These are phyloP conservation scores for Botryotinia globosa DNA, from an alignment of 2,329 filamentous ascomycete species.

Conservation along the genomic window DNA sequence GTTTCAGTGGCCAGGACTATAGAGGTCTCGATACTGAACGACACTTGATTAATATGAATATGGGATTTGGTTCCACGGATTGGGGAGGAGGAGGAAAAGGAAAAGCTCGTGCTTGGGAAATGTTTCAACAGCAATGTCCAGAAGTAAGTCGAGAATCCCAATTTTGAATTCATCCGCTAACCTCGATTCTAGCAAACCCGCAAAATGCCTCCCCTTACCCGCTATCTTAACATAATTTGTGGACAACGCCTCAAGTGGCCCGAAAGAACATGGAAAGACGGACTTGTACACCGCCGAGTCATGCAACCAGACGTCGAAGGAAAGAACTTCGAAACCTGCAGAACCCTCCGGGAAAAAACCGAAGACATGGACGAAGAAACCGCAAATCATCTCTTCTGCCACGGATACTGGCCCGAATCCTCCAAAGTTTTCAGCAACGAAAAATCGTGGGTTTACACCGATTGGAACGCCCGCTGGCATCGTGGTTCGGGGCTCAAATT, in stretches of 20 bases:
- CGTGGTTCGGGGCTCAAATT: not conserved
- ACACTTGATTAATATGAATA: not conserved
- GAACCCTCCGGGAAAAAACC: not conserved
- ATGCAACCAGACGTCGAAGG: not conserved
- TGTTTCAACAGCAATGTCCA: slow-evolving; percentile 3
- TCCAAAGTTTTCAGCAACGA: not conserved
- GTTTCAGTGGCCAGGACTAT: not conserved
- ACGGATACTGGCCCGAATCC: not conserved
- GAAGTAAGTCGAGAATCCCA: not conserved
- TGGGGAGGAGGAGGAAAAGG: not conserved
- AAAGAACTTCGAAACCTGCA: not conserved
- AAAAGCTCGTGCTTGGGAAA: slow-evolving; percentile 2
- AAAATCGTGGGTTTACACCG: not conserved
- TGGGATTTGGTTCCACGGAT: slow-evolving; percentile 1
- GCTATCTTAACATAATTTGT: slow-evolving; percentile 12
- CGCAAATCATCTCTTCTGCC: not conserved
- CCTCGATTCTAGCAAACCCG: not conserved
- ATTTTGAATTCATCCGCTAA: not conserved
- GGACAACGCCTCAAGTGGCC: slow-evolving; percentile 4
- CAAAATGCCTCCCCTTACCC: not conserved
- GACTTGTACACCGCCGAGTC: not conserved
- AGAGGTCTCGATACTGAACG: slow-evolving; percentile 2
- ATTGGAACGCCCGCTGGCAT: not conserved
- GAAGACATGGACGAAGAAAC: not conserved
- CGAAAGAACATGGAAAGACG: not conserved